Percentiles rank a stretch among this genome's conserved stretches.
Evolutionary conservation across 345 rosid genomes (phyloP).

Genomic region (Moricandia moricandioides): DNA sequence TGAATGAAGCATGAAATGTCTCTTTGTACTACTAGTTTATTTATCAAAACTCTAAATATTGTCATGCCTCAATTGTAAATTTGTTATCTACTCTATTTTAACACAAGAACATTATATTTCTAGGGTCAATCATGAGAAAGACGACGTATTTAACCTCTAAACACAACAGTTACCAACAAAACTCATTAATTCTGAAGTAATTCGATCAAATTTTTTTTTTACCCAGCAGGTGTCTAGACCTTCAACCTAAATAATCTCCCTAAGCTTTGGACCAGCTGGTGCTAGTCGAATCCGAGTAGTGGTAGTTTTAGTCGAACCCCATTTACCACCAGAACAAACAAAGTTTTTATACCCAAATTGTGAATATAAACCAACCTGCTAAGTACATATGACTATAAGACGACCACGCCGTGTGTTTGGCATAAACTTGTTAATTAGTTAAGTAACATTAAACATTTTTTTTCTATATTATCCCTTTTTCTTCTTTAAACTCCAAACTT

Average conservation of each 20-base stretch:
- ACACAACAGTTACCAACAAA: not conserved
- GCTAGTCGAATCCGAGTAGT: too few species aligned
- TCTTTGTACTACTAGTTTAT: too few species aligned
- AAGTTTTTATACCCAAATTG: slow-evolving; percentile 6
- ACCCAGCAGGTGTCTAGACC: too few species aligned
- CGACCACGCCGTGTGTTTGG: not conserved
- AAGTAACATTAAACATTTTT: not conserved
- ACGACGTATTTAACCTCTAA: not conserved
- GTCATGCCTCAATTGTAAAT: not conserved
- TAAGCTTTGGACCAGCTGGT: too few species aligned
- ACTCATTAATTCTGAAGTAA: not conserved
- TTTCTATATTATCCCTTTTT: not conserved
- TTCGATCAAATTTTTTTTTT: not conserved
- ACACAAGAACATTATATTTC: not conserved
- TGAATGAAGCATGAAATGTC: too few species aligned
- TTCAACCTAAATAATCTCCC: too few species aligned
- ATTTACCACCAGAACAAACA: not conserved
- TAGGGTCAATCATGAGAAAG: not conserved
- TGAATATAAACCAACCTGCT: not conserved
- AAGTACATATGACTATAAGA: not conserved
- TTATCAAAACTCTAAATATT: not conserved
- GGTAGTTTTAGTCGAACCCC: too few species aligned
- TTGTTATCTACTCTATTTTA: not conserved
- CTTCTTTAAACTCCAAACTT: slow-evolving; percentile 14
- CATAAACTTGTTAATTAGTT: not conserved